Evolutionary conservation across 306 rosid species (phyloP).

Genomic region (Quercus mongolica): DNA sequence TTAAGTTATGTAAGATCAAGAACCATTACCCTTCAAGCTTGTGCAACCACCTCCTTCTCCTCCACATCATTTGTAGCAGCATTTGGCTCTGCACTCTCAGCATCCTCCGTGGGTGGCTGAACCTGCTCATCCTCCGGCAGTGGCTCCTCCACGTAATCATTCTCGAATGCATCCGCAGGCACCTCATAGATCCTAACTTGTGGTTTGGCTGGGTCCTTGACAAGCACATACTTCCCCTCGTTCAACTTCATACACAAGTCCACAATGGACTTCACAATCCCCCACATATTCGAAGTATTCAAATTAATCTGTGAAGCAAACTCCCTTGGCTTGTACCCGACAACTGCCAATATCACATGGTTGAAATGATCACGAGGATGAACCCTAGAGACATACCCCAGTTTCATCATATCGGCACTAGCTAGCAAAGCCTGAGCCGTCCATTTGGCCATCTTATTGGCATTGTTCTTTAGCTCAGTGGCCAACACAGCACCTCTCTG

Average conservation of each 20-base stretch:
- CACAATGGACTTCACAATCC: conserved; percentile 90
- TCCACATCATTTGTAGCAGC: conserved; percentile 48
- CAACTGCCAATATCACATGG: conserved; percentile 87
- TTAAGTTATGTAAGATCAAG: background rate
- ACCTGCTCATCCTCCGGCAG: conserved; percentile 90
- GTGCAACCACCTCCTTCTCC: conserved; percentile 40
- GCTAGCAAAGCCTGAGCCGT: conserved; percentile 91
- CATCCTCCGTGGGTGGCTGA: conserved; percentile 75
- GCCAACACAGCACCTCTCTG: conserved; percentile 98
- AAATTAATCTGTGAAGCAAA: conserved; percentile 78
- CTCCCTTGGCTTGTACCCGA: conserved; percentile 90
- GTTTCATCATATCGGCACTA: conserved; percentile 86
- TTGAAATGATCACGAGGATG: conserved; percentile 95
- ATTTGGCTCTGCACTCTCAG: conserved; percentile 46
- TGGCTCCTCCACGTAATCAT: conserved; percentile 95
- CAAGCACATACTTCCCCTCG: conserved; percentile 88
- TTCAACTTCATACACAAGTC: conserved; percentile 94
- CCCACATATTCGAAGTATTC: conserved; percentile 88
- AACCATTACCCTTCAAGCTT: conserved; percentile 40
- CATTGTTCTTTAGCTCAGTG: conserved; percentile 94
- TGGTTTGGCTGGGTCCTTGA: conserved; percentile 91
- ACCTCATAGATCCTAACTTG: conserved; percentile 96
- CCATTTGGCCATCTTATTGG: conserved; percentile 93
- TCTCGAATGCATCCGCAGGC: conserved; percentile 82
- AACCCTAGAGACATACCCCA: conserved; percentile 89